These are phyloP conservation scores for Papilionanthe hybrid DNA, from an alignment of 116 monocot species.

Conservation along the genomic window DNA sequence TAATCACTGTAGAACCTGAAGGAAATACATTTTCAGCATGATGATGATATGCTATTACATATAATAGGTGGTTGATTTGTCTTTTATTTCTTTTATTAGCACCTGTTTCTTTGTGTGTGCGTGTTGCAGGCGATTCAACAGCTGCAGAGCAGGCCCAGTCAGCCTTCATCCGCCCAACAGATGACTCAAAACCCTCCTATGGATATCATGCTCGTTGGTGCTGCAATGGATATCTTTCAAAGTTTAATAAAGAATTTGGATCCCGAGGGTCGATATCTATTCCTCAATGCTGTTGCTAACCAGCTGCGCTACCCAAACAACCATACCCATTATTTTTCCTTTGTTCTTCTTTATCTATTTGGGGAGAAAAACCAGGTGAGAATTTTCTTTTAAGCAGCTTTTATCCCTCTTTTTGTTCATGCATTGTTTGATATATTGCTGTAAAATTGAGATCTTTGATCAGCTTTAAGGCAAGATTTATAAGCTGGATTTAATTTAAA, in stretches of 20 bases:
- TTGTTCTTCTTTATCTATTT: conserved; percentile 86
- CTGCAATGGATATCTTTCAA: conserved; percentile 83
- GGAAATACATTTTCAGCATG: background rate
- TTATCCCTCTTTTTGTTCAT: background rate
- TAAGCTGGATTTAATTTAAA: too few species aligned
- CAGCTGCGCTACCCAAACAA: conserved; percentile 95
- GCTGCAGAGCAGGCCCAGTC: conserved; percentile 52
- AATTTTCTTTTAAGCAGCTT: background rate
- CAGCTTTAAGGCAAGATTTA: too few species aligned
- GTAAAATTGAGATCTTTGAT: too few species aligned
- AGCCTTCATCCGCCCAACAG: conserved; percentile 37
- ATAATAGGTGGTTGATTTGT: background rate
- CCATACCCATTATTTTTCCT: conserved; percentile 96
- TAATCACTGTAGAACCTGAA: background rate
- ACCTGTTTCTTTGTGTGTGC: background rate
- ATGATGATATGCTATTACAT: background rate
- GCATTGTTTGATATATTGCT: background rate
- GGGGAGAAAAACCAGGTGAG: conserved; percentile 69
- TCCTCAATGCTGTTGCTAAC: conserved; percentile 92
- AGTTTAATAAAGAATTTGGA: conserved; percentile 61
- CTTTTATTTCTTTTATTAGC: background rate
- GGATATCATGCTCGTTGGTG: conserved; percentile 62
- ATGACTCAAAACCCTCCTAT: conserved; percentile 44
- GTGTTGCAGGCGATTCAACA: conserved; percentile 73
- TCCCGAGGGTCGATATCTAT: conserved; percentile 84